Percentiles rank a stretch among this genome's conserved stretches.
These are phyloP conservation scores for Inonotus obliquus DNA, from an alignment of 1,284 basidiomycete species.

Conservation along the genomic window DNA sequence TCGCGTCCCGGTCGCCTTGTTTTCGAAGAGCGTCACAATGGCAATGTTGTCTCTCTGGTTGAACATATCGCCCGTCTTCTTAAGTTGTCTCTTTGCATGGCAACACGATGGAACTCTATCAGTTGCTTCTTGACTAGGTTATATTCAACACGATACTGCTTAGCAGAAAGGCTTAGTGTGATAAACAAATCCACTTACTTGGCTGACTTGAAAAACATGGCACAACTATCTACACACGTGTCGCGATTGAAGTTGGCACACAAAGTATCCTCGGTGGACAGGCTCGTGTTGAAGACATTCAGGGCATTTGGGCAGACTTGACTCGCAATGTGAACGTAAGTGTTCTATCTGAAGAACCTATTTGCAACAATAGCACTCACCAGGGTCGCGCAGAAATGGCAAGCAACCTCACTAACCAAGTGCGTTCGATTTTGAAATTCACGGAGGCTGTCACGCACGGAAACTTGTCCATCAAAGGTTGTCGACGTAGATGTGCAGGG, in stretches of 20 bases:
- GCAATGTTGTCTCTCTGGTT: slow-evolving; percentile 97
- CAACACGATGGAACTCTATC: slow-evolving; percentile 92
- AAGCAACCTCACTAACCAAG: too few species aligned
- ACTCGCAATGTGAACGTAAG: too few species aligned
- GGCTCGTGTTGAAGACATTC: too few species aligned
- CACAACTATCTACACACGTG: slow-evolving; percentile 99
- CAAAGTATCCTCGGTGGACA: too few species aligned
- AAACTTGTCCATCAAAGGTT: too few species aligned
- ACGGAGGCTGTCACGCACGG: too few species aligned
- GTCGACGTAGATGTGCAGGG: slow-evolving; percentile 77
- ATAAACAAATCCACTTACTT: slow-evolving; percentile 54
- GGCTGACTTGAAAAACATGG: slow-evolving; percentile 89
- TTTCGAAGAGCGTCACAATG: slow-evolving; percentile 85
- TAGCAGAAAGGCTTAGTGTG: slow-evolving; percentile 18
- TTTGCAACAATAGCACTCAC: too few species aligned
- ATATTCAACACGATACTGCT: slow-evolving; percentile 50
- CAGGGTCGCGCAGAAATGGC: too few species aligned
- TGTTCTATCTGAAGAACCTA: too few species aligned
- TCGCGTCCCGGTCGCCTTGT: slow-evolving; percentile 80
- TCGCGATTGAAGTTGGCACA: too few species aligned
- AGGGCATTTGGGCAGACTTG: too few species aligned
- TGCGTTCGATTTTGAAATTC: too few species aligned
- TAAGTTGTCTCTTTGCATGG: slow-evolving; percentile 94
- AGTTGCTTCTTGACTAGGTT: slow-evolving; percentile 91
- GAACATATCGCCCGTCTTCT: slow-evolving; percentile 99